Base-by-base conservation (phyloP, 2,329 filamentous ascomycete species). In the Hypoxylon sp. region DNA sequence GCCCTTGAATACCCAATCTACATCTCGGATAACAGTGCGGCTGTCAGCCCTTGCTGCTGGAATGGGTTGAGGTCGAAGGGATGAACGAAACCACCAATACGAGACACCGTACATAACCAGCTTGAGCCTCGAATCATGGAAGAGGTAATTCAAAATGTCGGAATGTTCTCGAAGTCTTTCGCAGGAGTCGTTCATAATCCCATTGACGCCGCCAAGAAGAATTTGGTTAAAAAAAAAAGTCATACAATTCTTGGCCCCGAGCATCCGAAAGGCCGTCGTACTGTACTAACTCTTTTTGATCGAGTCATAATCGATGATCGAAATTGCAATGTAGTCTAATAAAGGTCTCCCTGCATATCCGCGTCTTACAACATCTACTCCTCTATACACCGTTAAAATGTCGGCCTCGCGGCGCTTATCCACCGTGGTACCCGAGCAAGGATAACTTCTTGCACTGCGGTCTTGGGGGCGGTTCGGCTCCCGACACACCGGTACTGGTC, bases 291-390 rank as follows among this genome's bases (percentile, higher is more conserved):
- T 30, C 16, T 27, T 16, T 29, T 45, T 30, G 34, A 43, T 23
- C 34, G 50, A 60, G 65, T 58, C 32, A 60, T 52, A 46, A 50
- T 60, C 51, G 9, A 23, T 34, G 19, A 53, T 53, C 37, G 19
- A 21, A 55, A 56, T 62, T 56, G 48, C n/a, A 56, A 60, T 52
- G 43, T 63, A 62, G 32, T 37, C 50, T 27, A 56, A 52, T 55
- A 41, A 47, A 61, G n/a, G 14, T 37, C 54, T 61, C 65, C 62
- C 62, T 68, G 65, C 62, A 57, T 68, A 51, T 21, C 19, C 29
- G 27, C 23, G 29, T 53, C 51, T 60, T 25, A 61, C 45, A 54
- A 52, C 16, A 25, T 14, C n/a, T 19, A 43, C 29, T 47, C 23
- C 23, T 48, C 37, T 55, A 12, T 25, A 45, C 23, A 9, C 41